phyloP scores from a whole-genome alignment of 1,284 basidiomycete genomes.

The Sporisorium scitamineum region DNA sequence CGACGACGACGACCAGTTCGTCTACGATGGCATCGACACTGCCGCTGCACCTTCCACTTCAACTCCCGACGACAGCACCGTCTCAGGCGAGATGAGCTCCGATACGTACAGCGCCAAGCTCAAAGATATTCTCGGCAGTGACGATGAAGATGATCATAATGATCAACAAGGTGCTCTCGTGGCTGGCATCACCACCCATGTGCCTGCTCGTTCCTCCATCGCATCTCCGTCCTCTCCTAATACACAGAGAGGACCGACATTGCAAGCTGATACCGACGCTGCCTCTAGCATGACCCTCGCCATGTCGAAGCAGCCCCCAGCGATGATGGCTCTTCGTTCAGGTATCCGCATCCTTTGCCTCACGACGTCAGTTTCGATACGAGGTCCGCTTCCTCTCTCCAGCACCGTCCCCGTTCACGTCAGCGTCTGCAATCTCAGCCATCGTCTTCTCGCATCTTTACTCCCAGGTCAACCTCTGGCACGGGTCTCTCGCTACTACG shows the following conservation, averaged over 20 bases:
- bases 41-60: constrained; percentile 5
- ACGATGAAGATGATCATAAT: constrained; percentile 25
- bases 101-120: constrained; percentile 51
- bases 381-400: constrained; percentile 22
- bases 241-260: constrained; percentile 13
- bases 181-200: not conserved
- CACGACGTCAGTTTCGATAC: constrained; percentile 50
- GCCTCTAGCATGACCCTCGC: constrained; percentile 20
- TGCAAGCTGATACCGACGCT: constrained; percentile 9
- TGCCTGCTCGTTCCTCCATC: not conserved
- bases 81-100: constrained; percentile 30
- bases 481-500: constrained; percentile 30
- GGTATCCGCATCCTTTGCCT: constrained; percentile 29
- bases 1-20: constrained; percentile 75
- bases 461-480: constrained; percentile 32
- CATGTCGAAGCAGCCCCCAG: constrained; percentile 17
- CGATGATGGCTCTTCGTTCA: constrained; percentile 37
- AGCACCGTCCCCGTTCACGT: constrained; percentile 12
- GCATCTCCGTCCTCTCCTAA: constrained; percentile 19
- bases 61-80: constrained; percentile 27
- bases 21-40: constrained; percentile 78
- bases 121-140: constrained; percentile 57
- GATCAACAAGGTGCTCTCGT: not conserved
- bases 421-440: constrained; percentile 24
- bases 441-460: constrained; percentile 39